Evolutionary conservation across 2,329 filamentous ascomycete species (phyloP), one percentile per base, ranked within the genome.

Genomic region (Ascochyta clinopodiicola): DNA sequence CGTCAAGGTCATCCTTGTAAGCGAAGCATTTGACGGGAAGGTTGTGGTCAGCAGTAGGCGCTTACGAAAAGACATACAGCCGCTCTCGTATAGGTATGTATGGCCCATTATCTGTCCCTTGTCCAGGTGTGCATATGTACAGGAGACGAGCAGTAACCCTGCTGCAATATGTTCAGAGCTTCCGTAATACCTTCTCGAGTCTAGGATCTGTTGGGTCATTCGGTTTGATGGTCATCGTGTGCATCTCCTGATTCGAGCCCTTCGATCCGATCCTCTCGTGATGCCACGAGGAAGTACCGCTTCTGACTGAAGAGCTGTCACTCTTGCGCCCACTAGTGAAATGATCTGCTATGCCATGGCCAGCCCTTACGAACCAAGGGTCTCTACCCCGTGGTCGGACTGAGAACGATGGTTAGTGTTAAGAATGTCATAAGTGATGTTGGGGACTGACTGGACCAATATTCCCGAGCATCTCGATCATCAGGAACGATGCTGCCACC

Each of bases 381-480:
- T 69, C 64, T 49, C 56, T 69, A 46, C 64, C 71, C n/a, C 65
- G 62, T 46, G 67, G 73, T 57, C 65, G 70, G 44, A 74, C 70
- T 75, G 43, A n/a, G 38, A 17, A 25, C 21, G 15, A 5, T 36
- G 27, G 36, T 71, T 58, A 68, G 63, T 51, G 19, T 51, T 36
- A 40, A 45, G 13, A 31, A 25, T 37, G 19, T 27, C 31, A 39
- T 39, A n/a, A 42, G 38, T 42, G 32, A 32, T 27, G 35, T 24
- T 29, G 42, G 51, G 24, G 19, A 25, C 72, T 84, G 86, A 81
- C 87, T 92, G 1, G 89, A 90, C 92, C 92, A 96, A 25, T 84
- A 86, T 53, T 95, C 91, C 70, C 90, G 89, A 62, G 88, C 79
- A 32, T 90, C 83, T 73, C 91, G 88, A 73, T 93, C 91, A 4